Conservation (phyloP, 208 protist genomes). For the Borovskyia barvae region DNA sequence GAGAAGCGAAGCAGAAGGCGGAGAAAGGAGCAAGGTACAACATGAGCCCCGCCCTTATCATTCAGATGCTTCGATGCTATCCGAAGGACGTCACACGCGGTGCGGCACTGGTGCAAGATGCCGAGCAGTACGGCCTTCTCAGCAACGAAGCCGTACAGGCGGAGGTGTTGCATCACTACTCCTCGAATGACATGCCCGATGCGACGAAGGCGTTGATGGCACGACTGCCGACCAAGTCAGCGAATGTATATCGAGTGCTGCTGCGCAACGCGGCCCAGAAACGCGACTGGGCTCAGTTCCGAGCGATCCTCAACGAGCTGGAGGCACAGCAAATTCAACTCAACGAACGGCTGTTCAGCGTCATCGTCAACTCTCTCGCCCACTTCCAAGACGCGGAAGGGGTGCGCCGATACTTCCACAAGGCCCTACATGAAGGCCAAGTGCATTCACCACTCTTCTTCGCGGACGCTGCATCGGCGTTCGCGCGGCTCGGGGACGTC, state of each 20-base stretch:
- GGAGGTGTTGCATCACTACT: constrained; percentile 71
- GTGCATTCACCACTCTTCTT: constrained; percentile 76
- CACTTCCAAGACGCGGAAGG: constrained; percentile 67
- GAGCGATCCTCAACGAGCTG: constrained; percentile 53
- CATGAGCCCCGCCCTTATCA: constrained; percentile 47
- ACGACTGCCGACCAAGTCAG: constrained; percentile 58
- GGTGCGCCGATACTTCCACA: constrained; percentile 62
- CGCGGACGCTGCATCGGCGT: constrained; percentile 72
- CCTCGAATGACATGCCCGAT: constrained; percentile 42
- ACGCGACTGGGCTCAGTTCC: constrained; percentile 49
- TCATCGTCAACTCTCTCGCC: constrained; percentile 64
- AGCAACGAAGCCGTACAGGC: constrained; percentile 73
- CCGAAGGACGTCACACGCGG: constrained; percentile 43
- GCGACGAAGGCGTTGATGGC: constrained; percentile 62
- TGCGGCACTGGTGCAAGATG: constrained; percentile 60
- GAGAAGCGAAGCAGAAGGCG: constrained; percentile 63
- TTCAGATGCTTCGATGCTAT: constrained; percentile 70
- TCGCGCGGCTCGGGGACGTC: constrained; percentile 54
- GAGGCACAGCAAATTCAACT: constrained; percentile 34
- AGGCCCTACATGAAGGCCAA: constrained; percentile 39
- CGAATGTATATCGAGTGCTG: constrained; percentile 73
- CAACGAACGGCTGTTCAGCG: constrained; percentile 77
- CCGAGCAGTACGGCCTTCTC: constrained; percentile 66
- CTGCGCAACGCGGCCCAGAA: constrained; percentile 72
- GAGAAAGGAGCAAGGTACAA: constrained; percentile 25